Base-by-base conservation (phyloP, 192 early-diverging fungal species). In the Linnemannia hyalina region DNA sequence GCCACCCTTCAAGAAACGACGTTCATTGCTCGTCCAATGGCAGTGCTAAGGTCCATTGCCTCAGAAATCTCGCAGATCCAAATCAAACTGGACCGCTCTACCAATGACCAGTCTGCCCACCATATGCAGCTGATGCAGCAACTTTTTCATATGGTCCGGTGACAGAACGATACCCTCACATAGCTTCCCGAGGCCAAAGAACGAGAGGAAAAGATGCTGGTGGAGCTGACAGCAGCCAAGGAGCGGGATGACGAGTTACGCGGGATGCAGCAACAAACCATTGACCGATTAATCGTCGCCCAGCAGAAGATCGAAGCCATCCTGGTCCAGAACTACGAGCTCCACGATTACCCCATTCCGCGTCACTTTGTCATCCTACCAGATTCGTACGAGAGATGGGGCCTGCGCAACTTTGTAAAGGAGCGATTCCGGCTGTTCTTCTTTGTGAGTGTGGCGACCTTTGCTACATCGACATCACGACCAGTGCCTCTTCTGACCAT, bases 271-370 rank as follows among this genome's bases (percentile, higher is more conserved):
- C 78, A 71, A 40, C 47, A 44, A 18, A 47, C 70, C 35, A 65
- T 63, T 41, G 60, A 76, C 15, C 55, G 42, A 46, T 60, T 76
- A 10, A 60, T 35, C 6, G 55, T 76, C 10, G 10, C 72, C 40
- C 70, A 52, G 35, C 54, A 74, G 52, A 54, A 22, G 3, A 70
- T 69, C 5, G 73, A 81, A 0, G 68, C 73, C 1, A 68, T 81
- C 22, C 35, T 81, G 32, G 38, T 70, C 36, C 73, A 81, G 23
- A 75, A 74, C 65, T 81, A 81, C 22, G 80, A 81, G 52, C 38
- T 75, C 7, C 74, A 75, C 49, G 80, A 81, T 42, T 81, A 81
- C 20, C 65, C 80, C 16, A 75, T 75, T 18, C 74, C 80, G 0
- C 16, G 80, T 0, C 47, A 76, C 7, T 81, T 81, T 23, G 32